A percentile compares a stretch with the other conserved stretches of the same genome.
These are phyloP conservation scores for Ustilago loliicola DNA, from an alignment of 1,284 basidiomycete genomes.

Conservation along the genomic window DNA sequence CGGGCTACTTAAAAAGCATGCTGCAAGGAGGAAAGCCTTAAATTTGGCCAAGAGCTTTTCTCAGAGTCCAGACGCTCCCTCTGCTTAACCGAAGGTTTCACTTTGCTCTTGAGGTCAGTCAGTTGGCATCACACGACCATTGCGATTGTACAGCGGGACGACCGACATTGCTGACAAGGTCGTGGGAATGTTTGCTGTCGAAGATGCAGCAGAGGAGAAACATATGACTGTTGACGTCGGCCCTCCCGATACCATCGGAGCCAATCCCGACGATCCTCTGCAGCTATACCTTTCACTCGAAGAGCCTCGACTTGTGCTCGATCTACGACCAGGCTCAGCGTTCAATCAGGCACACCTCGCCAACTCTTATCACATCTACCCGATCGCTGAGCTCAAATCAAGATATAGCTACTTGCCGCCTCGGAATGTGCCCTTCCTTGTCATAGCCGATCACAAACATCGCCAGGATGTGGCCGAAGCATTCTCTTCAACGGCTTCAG, in stretches of 20 bases:
- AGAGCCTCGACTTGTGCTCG: constrained; percentile 40
- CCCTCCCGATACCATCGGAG: background rate
- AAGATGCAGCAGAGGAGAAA: background rate
- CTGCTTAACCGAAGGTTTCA: background rate
- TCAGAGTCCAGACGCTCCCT: background rate
- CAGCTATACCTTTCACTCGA: constrained; percentile 20
- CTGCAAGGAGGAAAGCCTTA: constrained; percentile 2
- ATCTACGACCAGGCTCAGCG: constrained; percentile 24
- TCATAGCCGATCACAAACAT: constrained; percentile 24
- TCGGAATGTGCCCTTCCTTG: constrained; percentile 30
- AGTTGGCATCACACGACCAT: constrained; percentile 1
- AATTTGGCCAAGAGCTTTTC: constrained; percentile 1
- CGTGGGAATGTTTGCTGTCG: constrained; percentile 7
- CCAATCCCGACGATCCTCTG: constrained; percentile 1
- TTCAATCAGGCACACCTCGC: constrained; percentile 40
- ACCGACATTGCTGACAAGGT: constrained; percentile 8
- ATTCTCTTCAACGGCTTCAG: constrained; percentile 18
- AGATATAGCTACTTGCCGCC: constrained; percentile 52
- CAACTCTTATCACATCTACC: constrained; percentile 35
- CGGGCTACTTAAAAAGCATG: background rate
- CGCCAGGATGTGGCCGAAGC: constrained; percentile 19
- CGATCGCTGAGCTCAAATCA: constrained; percentile 35
- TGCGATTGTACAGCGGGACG: background rate
- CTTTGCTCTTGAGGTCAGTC: no score
- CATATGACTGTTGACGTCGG: background rate